phyloP scores from a whole-genome alignment of 345 rosid genomes.

The Lepidium africanum region DNA sequence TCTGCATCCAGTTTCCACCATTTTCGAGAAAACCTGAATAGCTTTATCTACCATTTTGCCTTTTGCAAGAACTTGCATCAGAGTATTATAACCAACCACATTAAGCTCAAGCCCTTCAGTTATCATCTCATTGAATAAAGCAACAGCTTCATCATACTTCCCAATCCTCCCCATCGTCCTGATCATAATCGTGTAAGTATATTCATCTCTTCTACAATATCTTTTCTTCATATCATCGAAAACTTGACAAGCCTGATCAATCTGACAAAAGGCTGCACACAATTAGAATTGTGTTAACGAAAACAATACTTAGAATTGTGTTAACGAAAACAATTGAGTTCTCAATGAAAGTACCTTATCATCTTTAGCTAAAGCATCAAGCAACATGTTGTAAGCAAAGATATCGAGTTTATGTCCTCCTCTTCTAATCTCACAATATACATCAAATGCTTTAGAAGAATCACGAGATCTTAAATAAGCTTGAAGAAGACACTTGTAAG shows the following conservation, averaged over 20 bases:
- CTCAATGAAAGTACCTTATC: slow-evolving; percentile 41
- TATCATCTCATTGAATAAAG: slow-evolving; percentile 66
- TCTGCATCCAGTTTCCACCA: slow-evolving; percentile 52
- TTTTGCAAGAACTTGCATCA: slow-evolving; percentile 65
- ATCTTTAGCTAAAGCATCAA: slow-evolving; percentile 82
- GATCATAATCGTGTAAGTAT: slow-evolving; percentile 81
- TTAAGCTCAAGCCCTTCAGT: slow-evolving; percentile 45
- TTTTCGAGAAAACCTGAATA: slow-evolving; percentile 57
- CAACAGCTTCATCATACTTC: slow-evolving; percentile 46
- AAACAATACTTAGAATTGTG: background rate
- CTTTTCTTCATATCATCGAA: slow-evolving; percentile 73
- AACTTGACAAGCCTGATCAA: slow-evolving; percentile 58
- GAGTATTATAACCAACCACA: slow-evolving; percentile 63
- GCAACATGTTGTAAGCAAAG: slow-evolving; percentile 79
- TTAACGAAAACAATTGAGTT: background rate
- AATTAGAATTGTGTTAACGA: background rate
- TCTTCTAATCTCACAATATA: slow-evolving; percentile 62
- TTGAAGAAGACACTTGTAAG: slow-evolving; percentile 76
- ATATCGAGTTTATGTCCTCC: slow-evolving; percentile 64
- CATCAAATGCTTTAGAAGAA: slow-evolving; percentile 41
- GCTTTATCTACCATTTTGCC: slow-evolving; percentile 66
- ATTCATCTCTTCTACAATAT: slow-evolving; percentile 67
- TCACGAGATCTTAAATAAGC: slow-evolving; percentile 69
- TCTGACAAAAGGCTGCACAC: slow-evolving; percentile 64
- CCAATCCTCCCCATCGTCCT: slow-evolving; percentile 69